phyloP scores from a whole-genome alignment of 1,284 basidiomycete species.

The Phylloboletellus chloephorus region DNA sequence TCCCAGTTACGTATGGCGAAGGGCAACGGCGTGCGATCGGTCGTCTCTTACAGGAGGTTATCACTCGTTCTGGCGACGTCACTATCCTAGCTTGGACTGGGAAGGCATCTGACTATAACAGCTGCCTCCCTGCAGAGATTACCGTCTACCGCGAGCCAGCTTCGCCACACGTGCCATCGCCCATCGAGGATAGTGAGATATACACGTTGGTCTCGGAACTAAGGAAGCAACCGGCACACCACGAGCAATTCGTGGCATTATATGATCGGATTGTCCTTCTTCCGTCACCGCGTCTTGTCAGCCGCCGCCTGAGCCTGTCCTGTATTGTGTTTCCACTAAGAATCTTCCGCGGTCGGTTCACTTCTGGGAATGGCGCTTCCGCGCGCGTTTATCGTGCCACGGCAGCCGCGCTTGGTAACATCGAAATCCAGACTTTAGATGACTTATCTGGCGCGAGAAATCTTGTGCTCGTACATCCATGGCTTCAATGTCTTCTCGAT shows the following conservation, averaged over 20 bases:
- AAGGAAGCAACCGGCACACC: background rate
- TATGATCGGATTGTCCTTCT: constrained; percentile 17
- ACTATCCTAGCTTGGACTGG: constrained; percentile 20
- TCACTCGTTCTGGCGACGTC: constrained; percentile 16
- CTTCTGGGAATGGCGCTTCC: background rate
- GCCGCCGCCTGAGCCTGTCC: constrained; percentile 15
- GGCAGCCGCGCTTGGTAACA: constrained; percentile 6
- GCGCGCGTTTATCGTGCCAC: constrained; percentile 14
- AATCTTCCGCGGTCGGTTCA: constrained; percentile 8
- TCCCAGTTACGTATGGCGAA: constrained; percentile 19
- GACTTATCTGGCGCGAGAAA: constrained; percentile 10
- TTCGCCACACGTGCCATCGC: constrained; percentile 8
- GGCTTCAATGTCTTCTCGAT: constrained; percentile 17
- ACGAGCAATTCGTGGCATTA: constrained; percentile 13
- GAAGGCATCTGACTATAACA: constrained; percentile 20
- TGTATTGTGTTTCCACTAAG: constrained; percentile 15
- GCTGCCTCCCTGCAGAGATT: constrained; percentile 20
- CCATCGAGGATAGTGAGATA: constrained; percentile 13
- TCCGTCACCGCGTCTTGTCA: constrained; percentile 16
- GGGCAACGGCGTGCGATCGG: constrained; percentile 19
- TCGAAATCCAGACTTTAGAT: constrained; percentile 16
- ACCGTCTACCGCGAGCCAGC: constrained; percentile 13
- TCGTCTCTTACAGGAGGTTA: constrained; percentile 17
- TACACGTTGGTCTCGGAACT: constrained; percentile 6
- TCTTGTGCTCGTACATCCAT: constrained; percentile 22